Base-by-base conservation (phyloP, 441 rosid genomes). In the Arabidopsis lyrata region DNA sequence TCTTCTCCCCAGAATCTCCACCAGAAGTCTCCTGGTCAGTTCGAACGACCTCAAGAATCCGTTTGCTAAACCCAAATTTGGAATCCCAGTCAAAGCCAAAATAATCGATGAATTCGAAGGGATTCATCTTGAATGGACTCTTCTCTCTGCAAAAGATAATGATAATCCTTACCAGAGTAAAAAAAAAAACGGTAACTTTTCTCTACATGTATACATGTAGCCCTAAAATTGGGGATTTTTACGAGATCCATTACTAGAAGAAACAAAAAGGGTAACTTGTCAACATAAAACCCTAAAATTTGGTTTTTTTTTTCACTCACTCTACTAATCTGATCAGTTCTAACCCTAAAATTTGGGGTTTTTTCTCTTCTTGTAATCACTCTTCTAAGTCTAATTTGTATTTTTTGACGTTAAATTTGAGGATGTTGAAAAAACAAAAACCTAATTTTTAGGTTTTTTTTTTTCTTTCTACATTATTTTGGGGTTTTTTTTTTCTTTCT, bases 1-100 rank as follows among this genome's bases (percentile, higher is more conserved):
- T 18, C 67, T 36, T 41, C 36, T 79, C 15, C 6, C 59, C 31
- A 78, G 78, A 31, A 34, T 52, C 32, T 36, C 80, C 63, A 77
- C 84, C 6, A 66, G 63, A 11, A 73, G 77, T 18, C 81, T 85
- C 10, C 82, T 85, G 8, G 49, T 85, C 1, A 76, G 83, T n/a
- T 81, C 79, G 29, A 79, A 68, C 18, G 80, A 85, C 75, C 75
- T 63, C 22, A 78, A 80, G 74, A 73, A 83, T 41, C 81, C 76
- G 42, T 45, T 63, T 0, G 82, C 85, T 2, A 76, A 72, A 6
- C 83, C 86, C 0, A 77, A 77, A 32, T 56, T 75, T 0, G 81
- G 78, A 47, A 52, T 85, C 29, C 82, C 86, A 0, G 42, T 74
- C 0, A 80, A 71, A 3, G 29, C 75, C 16, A 73, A 69, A 47